These are phyloP conservation scores for Fusarium abutilonis DNA, from an alignment of 2,329 filamentous ascomycete genomes.

Conservation along the genomic window DNA sequence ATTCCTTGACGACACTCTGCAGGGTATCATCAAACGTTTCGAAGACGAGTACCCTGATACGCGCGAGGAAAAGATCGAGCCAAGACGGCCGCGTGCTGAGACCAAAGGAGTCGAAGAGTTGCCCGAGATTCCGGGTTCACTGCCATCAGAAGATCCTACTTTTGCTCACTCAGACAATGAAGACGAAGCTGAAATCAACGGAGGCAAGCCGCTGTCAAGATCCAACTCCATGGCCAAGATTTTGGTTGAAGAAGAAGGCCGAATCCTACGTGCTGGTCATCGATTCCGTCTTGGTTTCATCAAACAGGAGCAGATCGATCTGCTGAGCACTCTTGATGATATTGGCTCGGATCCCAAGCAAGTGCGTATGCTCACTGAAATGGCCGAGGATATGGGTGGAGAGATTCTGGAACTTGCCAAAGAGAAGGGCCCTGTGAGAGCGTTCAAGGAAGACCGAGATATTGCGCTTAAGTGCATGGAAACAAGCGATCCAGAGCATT, in stretches of 20 bases:
- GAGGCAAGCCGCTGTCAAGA: slow-evolving; percentile 57
- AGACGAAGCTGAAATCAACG: slow-evolving; percentile 58
- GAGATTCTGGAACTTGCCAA: slow-evolving; percentile 65
- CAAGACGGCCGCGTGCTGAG: slow-evolving; percentile 21
- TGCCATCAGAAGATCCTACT: slow-evolving; percentile 49
- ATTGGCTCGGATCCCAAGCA: slow-evolving; percentile 63
- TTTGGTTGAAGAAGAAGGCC: slow-evolving; percentile 67
- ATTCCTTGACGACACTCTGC: slow-evolving; percentile 88
- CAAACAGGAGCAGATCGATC: slow-evolving; percentile 61
- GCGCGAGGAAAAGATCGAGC: slow-evolving; percentile 55
- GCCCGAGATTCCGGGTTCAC: slow-evolving; percentile 37
- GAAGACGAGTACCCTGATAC: slow-evolving; percentile 97
- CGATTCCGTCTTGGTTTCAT: slow-evolving; percentile 65
- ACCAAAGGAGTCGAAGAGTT: slow-evolving; percentile 36
- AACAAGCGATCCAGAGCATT: slow-evolving; percentile 72
- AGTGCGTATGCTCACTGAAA: slow-evolving; percentile 63
- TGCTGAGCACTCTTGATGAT: slow-evolving; percentile 61
- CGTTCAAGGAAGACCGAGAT: slow-evolving; percentile 68
- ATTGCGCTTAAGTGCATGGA: slow-evolving; percentile 61
- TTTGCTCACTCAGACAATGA: slow-evolving; percentile 58
- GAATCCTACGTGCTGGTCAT: slow-evolving; percentile 65
- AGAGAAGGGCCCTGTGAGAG: slow-evolving; percentile 67
- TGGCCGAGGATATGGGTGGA: slow-evolving; percentile 71
- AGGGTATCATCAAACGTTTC: slow-evolving; percentile 93
- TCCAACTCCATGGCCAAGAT: slow-evolving; percentile 65